Percentiles rank a stretch among this genome's conserved stretches.
Evolutionary conservation across 176 grass and related monocot species (phyloP).

Genomic region (Alloteropsis semialata): DNA sequence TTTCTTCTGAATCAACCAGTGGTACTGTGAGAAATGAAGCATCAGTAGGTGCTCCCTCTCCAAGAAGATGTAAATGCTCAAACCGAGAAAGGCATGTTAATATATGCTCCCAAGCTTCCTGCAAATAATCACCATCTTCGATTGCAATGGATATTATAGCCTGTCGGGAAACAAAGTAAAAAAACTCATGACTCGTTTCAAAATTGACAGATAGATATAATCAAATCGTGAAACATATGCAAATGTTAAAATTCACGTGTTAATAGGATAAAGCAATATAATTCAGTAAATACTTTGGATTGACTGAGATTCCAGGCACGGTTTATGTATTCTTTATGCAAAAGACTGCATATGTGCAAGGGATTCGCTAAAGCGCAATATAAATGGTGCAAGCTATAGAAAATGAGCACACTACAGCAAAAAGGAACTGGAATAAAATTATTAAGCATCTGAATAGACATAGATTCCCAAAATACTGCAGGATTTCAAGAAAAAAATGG

Average conservation of each 20-base stretch:
- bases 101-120: constrained; percentile 96
- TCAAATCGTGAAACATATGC: neutral
- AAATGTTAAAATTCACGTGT: neutral
- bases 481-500: neutral
- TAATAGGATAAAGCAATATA: neutral
- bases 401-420: neutral
- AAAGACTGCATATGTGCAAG: neutral
- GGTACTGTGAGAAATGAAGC: constrained; percentile 87
- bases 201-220: neutral
- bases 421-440: neutral
- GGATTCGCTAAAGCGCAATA: neutral
- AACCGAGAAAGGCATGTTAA: constrained; percentile 98
- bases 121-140: constrained; percentile 97
- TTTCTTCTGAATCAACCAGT: constrained; percentile 60
- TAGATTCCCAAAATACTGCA: neutral
- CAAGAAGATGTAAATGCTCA: constrained; percentile 92
- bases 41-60: constrained; percentile 92
- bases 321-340: constrained; percentile 10
- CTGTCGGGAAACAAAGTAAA: constrained; percentile 37
- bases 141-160: constrained; percentile 97
- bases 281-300: constrained; percentile 7
- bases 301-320: neutral
- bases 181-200: neutral
- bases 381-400: neutral
- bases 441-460: constrained; percentile 15